Evolutionary conservation across 805 yeast genomes (phyloP), one percentile per base, ranked within the genome.

Genomic region (Wickerhamomyces queroliae): DNA sequence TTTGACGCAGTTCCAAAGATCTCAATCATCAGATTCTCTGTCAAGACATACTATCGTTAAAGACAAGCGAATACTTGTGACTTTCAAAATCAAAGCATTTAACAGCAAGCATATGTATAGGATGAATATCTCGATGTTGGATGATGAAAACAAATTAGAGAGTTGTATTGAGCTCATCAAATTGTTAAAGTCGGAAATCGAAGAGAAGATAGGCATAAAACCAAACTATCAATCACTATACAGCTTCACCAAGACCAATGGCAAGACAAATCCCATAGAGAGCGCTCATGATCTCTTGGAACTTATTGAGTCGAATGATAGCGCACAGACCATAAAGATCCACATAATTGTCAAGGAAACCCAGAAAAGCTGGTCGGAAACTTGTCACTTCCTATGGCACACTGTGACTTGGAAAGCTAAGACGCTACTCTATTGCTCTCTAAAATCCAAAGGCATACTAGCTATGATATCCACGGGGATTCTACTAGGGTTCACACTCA

Each of bases 131-230:
- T 41, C 52, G 2, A 39, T 55, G 8, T 47, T 45, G 36, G 47
- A 44, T 9, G 52, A 46, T 2, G 47, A 4, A 43, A 44, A 30
- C 55, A 54, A 36, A 56, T 50, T 18, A 33, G 52, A 27, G 45
- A 45, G 28, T 28, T 55, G 3, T 41, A n/a, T n/a, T n/a, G n/a
- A n/a, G n/a, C n/a, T n/a, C n/a, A n/a, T 46, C n/a, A 47, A 49
- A 9, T 35, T 56, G 22, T 44, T 59, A 30, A 46, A 49, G 36
- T 8, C 19, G 6, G 61, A 58, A 24, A 47, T 59, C 21, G 41
- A 41, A 17, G 48, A 40, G 11, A 56, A 47, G 37, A 35, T 64
- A 5, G 22, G 15, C 2, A 16, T 30, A 12, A 22, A 30, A 11
- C 22, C 15, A 11, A 15, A 18, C 3, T 5, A 30, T 30, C 33